Base-by-base conservation (phyloP, 2,329 filamentous ascomycete species). In the Scleromitrula shiraiana region DNA sequence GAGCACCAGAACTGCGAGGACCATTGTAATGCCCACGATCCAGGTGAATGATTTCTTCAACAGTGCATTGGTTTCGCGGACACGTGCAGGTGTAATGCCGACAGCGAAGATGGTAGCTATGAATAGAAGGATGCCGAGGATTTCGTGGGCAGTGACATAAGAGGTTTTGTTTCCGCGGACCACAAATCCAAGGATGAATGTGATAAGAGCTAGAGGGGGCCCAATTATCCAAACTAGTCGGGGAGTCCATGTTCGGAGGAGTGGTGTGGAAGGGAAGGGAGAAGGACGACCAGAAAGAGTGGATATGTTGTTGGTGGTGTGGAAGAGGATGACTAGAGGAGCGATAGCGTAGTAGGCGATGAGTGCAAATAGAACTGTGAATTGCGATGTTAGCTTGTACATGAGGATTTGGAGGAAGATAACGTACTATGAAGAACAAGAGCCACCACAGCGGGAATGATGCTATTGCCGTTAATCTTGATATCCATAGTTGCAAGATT, bases 61-160 rank as follows among this genome's bases (percentile, higher is more conserved):
- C n/a, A n/a, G n/a, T n/a, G n/a, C n/a, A n/a, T n/a, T n/a, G n/a
- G n/a, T n/a, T n/a, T n/a, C n/a, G n/a, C n/a, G n/a, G n/a, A n/a
- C n/a, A n/a, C n/a, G n/a, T n/a, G n/a, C n/a, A n/a, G n/a, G n/a
- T n/a, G n/a, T n/a, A n/a, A n/a, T n/a, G n/a, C n/a, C n/a, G n/a
- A 36, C 17, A 6, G 33, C 41, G 8, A 29, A 8, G 14, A 50
- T 26, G 19, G 38, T 47, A 10, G 42, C 24, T 2, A 50, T 6
- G 8, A 47, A 10, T 5, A 50, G 27, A 9, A 50, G 23, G 7
- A 51, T 23, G 7, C 50, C 50, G n/a, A 45, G 19, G 8, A 47
- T 43, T 7, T 47, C 50, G 32, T 54, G 50, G 7, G 40, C 23
- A 15, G 50, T 42, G 23, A n/a, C 7, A n/a, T 52, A 50, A 29